Evolutionary conservation across 108 stramenopile species (phyloP).

Genomic region (Cyclostephanos tholiformis): DNA sequence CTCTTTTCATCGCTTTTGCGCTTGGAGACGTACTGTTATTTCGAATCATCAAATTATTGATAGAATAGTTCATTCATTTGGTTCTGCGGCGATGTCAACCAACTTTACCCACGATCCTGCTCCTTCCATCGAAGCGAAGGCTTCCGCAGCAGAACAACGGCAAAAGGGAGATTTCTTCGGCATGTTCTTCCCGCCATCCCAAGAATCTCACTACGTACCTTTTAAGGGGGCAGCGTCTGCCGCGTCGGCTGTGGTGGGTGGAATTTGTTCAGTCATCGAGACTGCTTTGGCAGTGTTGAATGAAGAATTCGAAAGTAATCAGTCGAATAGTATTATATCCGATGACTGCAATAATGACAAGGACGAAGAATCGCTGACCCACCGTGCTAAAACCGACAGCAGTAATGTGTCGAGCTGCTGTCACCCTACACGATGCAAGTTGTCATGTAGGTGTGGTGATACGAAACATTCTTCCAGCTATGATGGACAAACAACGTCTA

Average conservation of each 20-base stretch:
- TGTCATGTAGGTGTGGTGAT: background rate
- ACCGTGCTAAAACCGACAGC: background rate
- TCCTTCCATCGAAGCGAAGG: background rate
- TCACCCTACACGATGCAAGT: background rate
- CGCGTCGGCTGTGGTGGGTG: constrained; percentile 20
- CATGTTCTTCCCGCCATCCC: constrained; percentile 10
- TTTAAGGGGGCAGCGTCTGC: constrained; percentile 25
- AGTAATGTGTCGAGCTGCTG: background rate
- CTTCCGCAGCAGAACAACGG: background rate
- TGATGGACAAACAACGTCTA: background rate
- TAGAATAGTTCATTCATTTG: background rate
- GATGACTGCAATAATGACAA: background rate
- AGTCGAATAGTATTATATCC: background rate
- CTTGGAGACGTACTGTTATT: background rate
- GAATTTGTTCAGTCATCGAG: constrained; percentile 26
- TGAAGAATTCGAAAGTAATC: constrained; percentile 26
- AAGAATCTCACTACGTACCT: constrained; percentile 2
- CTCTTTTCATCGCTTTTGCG: too few relatives aligned
- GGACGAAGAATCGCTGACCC: background rate
- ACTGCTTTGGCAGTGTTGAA: constrained; percentile 28
- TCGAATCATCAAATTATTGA: background rate
- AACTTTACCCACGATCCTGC: background rate
- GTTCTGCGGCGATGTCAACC: background rate
- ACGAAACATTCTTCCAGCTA: background rate
- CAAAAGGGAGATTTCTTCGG: constrained; percentile 4